Evolutionary conservation across 1,284 basidiomycete species (phyloP).

Genomic region (Leucoagaricus sp.): DNA sequence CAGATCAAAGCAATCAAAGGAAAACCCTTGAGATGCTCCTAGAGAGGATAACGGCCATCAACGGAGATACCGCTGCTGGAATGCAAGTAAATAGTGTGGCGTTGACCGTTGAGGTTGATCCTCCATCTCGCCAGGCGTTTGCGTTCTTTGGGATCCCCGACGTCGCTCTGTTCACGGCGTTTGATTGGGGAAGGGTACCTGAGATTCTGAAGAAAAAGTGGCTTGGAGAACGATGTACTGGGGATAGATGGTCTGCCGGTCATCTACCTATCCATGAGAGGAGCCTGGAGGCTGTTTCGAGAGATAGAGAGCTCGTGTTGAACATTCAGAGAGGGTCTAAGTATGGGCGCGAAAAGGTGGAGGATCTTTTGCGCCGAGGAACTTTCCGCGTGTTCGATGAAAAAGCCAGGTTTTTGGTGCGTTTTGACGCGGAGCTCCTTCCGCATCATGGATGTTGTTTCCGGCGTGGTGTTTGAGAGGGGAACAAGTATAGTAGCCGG

Average conservation of each 20-base stretch:
- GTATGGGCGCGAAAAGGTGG: conserved; percentile 16
- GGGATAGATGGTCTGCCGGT: conserved; percentile 3
- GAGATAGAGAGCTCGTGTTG: conserved; percentile 15
- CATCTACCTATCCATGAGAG: neutral
- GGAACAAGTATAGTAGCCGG: neutral
- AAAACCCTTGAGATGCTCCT: conserved; percentile 18
- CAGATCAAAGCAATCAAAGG: conserved; percentile 12
- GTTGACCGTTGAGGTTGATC: conserved; percentile 16
- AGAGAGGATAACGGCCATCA: conserved; percentile 17
- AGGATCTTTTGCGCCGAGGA: conserved; percentile 18
- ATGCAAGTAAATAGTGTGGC: conserved; percentile 18
- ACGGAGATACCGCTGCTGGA: conserved; percentile 21
- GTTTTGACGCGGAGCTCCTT: neutral
- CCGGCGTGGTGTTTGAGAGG: neutral
- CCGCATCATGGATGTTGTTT: neutral
- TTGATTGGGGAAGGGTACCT: conserved; percentile 23
- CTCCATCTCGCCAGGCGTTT: conserved; percentile 13
- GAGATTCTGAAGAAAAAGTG: conserved; percentile 14
- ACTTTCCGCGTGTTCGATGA: conserved; percentile 17
- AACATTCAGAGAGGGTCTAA: conserved; percentile 18
- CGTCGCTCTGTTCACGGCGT: conserved; percentile 21
- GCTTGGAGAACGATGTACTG: neutral
- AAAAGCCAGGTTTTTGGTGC: neutral
- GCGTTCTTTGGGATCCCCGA: conserved; percentile 25
- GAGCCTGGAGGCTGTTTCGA: neutral